These are phyloP conservation scores for Cyclanthera cordifolia DNA, from an alignment of 306 rosid genomes.

Conservation along the genomic window DNA sequence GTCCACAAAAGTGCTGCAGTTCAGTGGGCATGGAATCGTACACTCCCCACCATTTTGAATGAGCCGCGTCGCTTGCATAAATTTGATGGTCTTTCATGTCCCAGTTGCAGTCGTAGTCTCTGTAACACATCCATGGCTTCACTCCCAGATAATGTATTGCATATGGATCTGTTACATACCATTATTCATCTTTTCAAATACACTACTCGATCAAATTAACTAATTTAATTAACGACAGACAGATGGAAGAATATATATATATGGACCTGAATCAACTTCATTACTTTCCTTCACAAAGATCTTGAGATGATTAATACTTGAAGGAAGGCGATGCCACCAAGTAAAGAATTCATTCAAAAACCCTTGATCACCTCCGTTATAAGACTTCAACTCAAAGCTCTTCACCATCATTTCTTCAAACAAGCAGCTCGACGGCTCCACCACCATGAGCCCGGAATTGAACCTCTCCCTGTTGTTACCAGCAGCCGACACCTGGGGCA, in stretches of 20 bases:
- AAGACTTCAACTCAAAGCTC: conserved; percentile 24
- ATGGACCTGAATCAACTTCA: neutral
- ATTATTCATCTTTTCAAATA: too few species aligned
- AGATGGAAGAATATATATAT: too few species aligned
- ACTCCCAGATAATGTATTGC: conserved; percentile 58
- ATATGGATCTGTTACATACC: conserved; percentile 5
- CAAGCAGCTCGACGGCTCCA: conserved; percentile 72
- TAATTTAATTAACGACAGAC: too few species aligned
- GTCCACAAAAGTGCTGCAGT: conserved; percentile 42
- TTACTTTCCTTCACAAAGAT: neutral
- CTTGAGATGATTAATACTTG: conserved; percentile 34
- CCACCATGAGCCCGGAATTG: conserved; percentile 62
- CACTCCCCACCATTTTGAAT: conserved; percentile 57
- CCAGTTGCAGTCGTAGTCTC: conserved; percentile 90
- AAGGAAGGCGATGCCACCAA: conserved; percentile 85
- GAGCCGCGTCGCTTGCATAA: conserved; percentile 54
- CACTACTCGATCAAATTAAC: too few species aligned
- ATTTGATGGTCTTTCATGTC: conserved; percentile 25
- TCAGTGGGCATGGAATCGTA: conserved; percentile 49
- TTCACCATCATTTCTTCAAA: conserved; percentile 39
- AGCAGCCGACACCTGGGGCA: conserved; percentile 55
- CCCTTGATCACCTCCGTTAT: conserved; percentile 87
- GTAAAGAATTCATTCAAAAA: conserved; percentile 58
- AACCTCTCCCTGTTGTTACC: conserved; percentile 34
- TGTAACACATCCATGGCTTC: conserved; percentile 90